phyloP scores from a whole-genome alignment of 495 filamentous ascomycete genomes.

The Penicillium manginii region DNA sequence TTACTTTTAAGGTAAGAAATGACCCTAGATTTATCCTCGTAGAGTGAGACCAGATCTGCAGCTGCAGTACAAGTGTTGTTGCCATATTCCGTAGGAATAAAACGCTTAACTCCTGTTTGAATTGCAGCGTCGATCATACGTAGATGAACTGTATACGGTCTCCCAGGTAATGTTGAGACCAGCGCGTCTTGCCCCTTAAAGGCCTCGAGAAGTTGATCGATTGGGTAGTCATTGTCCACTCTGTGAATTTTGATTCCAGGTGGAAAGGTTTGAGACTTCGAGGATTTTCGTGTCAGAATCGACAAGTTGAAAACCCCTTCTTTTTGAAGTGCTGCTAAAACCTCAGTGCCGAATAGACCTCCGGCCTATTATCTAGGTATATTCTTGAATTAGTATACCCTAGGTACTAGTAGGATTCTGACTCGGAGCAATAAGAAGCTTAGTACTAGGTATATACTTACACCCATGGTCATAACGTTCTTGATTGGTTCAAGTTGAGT shows the following conservation, averaged over 20 bases:
- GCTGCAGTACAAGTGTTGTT: slow-evolving; percentile 10
- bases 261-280: slow-evolving; percentile 1
- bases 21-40: slow-evolving; percentile 1
- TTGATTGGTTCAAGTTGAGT: no score
- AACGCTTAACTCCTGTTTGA: slow-evolving; percentile 3
- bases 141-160: slow-evolving; percentile 9
- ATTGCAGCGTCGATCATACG: slow-evolving; percentile 13
- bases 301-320: slow-evolving; percentile 8
- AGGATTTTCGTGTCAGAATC: slow-evolving; percentile 5
- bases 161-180: slow-evolving; percentile 2
- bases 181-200: slow-evolving; percentile 10
- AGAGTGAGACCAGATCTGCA: slow-evolving; percentile 2
- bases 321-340: slow-evolving; percentile 3
- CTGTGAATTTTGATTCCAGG: background rate
- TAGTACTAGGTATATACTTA: no score
- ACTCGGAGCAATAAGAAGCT: no score
- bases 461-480: no score
- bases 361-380: slow-evolving; percentile 12
- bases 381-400: no score
- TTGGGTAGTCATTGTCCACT: slow-evolving; percentile 7
- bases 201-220: slow-evolving; percentile 3
- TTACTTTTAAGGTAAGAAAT: slow-evolving; percentile 3
- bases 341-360: slow-evolving; percentile 11
- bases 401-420: no score
- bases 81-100: slow-evolving; percentile 12